These are phyloP conservation scores for Cryphonectria japonica DNA, from an alignment of 2,329 filamentous ascomycete genomes.

Conservation along the genomic window DNA sequence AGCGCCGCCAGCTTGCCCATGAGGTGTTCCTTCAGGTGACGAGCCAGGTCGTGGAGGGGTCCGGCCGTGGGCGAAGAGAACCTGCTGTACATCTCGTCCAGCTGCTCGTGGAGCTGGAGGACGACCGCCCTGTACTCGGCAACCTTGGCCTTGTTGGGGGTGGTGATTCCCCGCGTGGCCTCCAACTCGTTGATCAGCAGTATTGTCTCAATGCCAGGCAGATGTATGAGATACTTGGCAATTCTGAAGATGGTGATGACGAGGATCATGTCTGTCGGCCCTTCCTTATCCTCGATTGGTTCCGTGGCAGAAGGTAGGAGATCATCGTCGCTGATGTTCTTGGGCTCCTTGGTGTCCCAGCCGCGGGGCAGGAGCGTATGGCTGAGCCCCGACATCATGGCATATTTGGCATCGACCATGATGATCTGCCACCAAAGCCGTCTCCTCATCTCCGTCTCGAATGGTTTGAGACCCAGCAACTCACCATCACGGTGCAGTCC, in stretches of 20 bases:
- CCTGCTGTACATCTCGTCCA: conserved; percentile 52
- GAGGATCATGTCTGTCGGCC: conserved; percentile 66
- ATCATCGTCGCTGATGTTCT: conserved; percentile 63
- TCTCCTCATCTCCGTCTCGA: conserved; percentile 70
- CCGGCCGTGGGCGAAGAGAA: conserved; percentile 58
- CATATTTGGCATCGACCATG: conserved; percentile 60
- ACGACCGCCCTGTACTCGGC: conserved; percentile 49
- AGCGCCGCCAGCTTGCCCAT: conserved; percentile 54
- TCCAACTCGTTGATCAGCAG: conserved; percentile 50
- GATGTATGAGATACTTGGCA: conserved; percentile 53
- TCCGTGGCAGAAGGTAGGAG: conserved; percentile 57
- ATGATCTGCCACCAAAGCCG: conserved; percentile 70
- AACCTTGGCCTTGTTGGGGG: conserved; percentile 40
- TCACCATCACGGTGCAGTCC: conserved; percentile 67
- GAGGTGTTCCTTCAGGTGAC: conserved; percentile 51
- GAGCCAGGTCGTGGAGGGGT: conserved; percentile 55
- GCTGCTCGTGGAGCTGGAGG: conserved; percentile 45
- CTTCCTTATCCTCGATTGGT: conserved; percentile 55
- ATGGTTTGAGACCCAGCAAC: conserved; percentile 58
- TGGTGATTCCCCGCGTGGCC: conserved; percentile 33
- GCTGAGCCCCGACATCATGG: conserved; percentile 60
- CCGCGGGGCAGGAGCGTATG: conserved; percentile 54
- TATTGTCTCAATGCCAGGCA: conserved; percentile 53
- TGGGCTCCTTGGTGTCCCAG: conserved; percentile 60
- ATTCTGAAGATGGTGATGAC: conserved; percentile 55